Base-by-base conservation (phyloP, 2,329 filamentous ascomycete species). In the Alternaria triticina region DNA sequence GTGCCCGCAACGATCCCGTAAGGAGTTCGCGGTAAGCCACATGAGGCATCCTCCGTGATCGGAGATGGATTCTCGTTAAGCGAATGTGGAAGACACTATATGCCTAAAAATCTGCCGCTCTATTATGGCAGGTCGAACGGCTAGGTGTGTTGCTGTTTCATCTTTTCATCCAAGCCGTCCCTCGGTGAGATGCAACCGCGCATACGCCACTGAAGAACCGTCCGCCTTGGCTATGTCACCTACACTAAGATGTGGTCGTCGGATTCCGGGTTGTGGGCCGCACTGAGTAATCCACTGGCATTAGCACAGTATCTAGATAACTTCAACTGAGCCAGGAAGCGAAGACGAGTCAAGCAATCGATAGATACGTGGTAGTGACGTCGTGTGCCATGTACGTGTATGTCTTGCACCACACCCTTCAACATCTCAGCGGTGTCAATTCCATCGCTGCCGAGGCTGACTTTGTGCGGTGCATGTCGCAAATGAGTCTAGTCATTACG, bases 171-270 rank as follows among this genome's bases (percentile, higher is more conserved):
- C 44, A 40, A 61, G 62, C 59, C 55, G 56, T 50, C 20, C 30
- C 28, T 68, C 56, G 66, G 64, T 57, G 20, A 23, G 33, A 62
- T 61, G 44, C 46, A 49, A 46, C 54, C 46, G 59, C 28, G n/a
- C 23, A 36, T 22, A 28, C 54, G 54, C 47, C 47, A 58, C 23
- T 57, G 28, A 22, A 13, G 27, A 52, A 51, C 40, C 54, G 33
- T 57, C 45, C 27, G 33, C 28, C 45, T 61, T 51, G 36, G 45
- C 36, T 15, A 44, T 20, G 46, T 36, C 33, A 36, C 45, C 54
- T 51, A 5, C 46, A 52, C 56, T 52, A 58, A 11, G 17, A 33
- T 33, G 20, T 51, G 23, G 46, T 52, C 33, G 56, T 43, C 56
- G 56, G 56, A 27, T 44, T 44, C 36, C 56, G 56, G 56, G 45